Percentiles rank a stretch among this genome's conserved stretches.
These are phyloP conservation scores for Coniosporium apollinis DNA, from an alignment of 495 filamentous ascomycete genomes.

Conservation along the genomic window DNA sequence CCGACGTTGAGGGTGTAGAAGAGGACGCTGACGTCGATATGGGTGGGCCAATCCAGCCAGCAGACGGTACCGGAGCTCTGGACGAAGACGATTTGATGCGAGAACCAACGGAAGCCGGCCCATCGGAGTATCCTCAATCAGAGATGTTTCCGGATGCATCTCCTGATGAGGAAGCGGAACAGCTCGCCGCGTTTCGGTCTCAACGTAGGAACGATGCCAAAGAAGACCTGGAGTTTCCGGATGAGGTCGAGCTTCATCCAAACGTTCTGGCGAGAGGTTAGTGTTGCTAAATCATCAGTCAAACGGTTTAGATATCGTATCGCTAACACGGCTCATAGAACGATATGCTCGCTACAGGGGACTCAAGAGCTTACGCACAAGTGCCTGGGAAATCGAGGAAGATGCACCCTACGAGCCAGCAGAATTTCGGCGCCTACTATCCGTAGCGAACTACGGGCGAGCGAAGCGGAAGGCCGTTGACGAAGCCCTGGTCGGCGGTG, in stretches of 20 bases:
- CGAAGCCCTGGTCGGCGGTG: constrained; percentile 73
- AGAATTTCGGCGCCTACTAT: constrained; percentile 72
- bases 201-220: constrained; percentile 60
- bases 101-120: constrained; percentile 59
- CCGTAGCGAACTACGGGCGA: constrained; percentile 67
- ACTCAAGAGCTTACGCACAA: constrained; percentile 73
- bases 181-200: constrained; percentile 62
- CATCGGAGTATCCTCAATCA: constrained; percentile 75
- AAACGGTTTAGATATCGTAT: too few species aligned
- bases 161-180: constrained; percentile 66
- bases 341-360: constrained; percentile 73
- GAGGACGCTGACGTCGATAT: constrained; percentile 35
- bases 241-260: constrained; percentile 89
- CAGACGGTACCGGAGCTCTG: constrained; percentile 61
- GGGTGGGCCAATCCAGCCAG: constrained; percentile 21
- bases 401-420: constrained; percentile 73
- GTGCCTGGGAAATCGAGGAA: constrained; percentile 74
- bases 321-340: too few species aligned
- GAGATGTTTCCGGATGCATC: constrained; percentile 82
- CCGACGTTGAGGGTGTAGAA: constrained; percentile 54
- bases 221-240: constrained; percentile 88
- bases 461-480: constrained; percentile 55
- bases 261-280: constrained; percentile 65
- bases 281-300: too few species aligned
- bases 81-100: constrained; percentile 27